Conservation (phyloP, 306 rosid genomes). For the Hippophae gyantsensis region DNA sequence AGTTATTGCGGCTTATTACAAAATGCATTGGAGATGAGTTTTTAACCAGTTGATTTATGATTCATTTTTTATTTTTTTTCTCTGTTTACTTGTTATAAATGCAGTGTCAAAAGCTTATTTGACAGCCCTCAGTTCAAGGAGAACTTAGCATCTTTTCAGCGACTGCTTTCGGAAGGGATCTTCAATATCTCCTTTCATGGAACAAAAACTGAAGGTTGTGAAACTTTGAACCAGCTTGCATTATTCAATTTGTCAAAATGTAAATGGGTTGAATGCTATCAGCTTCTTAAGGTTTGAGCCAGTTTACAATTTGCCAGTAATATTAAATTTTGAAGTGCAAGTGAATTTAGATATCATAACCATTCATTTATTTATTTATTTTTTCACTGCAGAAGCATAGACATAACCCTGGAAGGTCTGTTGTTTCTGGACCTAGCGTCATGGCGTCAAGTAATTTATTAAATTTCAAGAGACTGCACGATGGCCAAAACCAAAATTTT, state of each 20-base stretch:
- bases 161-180: slow-evolving; percentile 80
- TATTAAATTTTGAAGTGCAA: background rate
- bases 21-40: background rate
- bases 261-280: slow-evolving; percentile 77
- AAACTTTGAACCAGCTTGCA: slow-evolving; percentile 64
- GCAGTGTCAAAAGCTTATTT: slow-evolving; percentile 80
- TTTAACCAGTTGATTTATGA: slow-evolving; percentile 10
- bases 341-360: slow-evolving; percentile 3
- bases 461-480: slow-evolving; percentile 44
- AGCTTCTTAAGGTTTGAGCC: slow-evolving; percentile 56
- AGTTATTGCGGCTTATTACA: background rate
- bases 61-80: slow-evolving; percentile 15
- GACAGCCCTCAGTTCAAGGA: slow-evolving; percentile 74
- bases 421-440: slow-evolving; percentile 32
- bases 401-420: slow-evolving; percentile 35
- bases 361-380: slow-evolving; percentile 15
- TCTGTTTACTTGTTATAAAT: slow-evolving; percentile 24
- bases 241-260: slow-evolving; percentile 49
- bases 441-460: slow-evolving; percentile 36
- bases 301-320: slow-evolving; percentile 10
- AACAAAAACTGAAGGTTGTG: slow-evolving; percentile 75
- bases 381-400: slow-evolving; percentile 47
- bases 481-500: slow-evolving; percentile 46
- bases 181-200: slow-evolving; percentile 63
- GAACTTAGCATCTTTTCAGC: slow-evolving; percentile 71